Percentiles rank a stretch among this genome's conserved stretches.
Evolutionary conservation across 1,284 basidiomycete species (phyloP).

Genomic region (Trichosporon ovoides): DNA sequence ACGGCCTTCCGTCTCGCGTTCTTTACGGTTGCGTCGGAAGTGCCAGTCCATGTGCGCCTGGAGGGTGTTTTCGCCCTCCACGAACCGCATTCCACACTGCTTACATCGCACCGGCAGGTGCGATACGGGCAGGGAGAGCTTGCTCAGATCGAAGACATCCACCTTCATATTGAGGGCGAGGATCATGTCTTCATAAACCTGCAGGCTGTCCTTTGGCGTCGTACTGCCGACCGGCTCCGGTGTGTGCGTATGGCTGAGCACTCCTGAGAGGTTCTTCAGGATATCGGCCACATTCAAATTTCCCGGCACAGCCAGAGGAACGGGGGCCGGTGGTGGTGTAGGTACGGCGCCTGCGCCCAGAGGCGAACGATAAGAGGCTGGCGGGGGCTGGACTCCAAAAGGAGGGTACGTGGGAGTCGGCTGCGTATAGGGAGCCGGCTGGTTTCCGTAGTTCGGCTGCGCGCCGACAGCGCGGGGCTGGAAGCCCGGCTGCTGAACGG

Average conservation of each 20-base stretch:
- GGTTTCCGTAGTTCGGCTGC: conserved; percentile 14
- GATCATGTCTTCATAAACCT: conserved; percentile 67
- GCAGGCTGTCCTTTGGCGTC: conserved; percentile 49
- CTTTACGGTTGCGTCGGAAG: conserved; percentile 87
- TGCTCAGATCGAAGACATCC: conserved; percentile 65
- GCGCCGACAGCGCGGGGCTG: conserved; percentile 37
- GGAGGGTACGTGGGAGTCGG: conserved; percentile 2
- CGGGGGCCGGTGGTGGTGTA: conserved; percentile 18
- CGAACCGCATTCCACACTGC: conserved; percentile 87
- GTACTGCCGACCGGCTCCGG: conserved; percentile 50
- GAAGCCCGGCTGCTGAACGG: conserved; percentile 33
- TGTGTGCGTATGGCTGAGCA: conserved; percentile 52
- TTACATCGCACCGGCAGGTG: conserved; percentile 78
- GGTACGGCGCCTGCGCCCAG: conserved; percentile 23
- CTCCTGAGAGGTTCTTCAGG: conserved; percentile 37
- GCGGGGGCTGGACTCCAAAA: neutral
- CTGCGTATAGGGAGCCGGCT: neutral
- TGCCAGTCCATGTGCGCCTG: conserved; percentile 95
- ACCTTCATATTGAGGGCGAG: conserved; percentile 65
- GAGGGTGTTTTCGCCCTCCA: conserved; percentile 66
- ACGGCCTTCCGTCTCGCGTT: conserved; percentile 73
- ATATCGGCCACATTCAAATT: conserved; percentile 37
- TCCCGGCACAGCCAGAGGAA: neutral
- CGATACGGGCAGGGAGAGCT: conserved; percentile 63
- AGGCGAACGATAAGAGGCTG: conserved; percentile 17